These are phyloP conservation scores for Cyclotella kingstonii DNA, from an alignment of 108 stramenopile species.

Conservation along the genomic window DNA sequence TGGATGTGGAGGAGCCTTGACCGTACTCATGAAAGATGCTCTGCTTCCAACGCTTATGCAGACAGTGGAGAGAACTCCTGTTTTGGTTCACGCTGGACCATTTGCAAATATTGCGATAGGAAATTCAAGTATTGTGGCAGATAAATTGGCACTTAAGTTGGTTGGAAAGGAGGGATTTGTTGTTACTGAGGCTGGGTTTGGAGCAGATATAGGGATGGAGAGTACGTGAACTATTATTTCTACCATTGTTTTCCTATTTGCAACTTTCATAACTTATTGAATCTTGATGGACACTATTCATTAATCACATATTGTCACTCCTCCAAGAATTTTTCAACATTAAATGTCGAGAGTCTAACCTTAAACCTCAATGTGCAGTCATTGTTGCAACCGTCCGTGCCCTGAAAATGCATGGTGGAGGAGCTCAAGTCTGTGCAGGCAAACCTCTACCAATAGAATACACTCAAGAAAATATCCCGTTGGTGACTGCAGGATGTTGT, in stretches of 20 bases:
- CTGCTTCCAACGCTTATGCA: conserved; percentile 97
- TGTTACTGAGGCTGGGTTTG: conserved; percentile 98
- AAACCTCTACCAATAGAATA: conserved; percentile 86
- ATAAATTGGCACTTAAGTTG: conserved; percentile 89
- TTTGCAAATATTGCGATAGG: conserved; percentile 98
- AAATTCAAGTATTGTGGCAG: conserved; percentile 95
- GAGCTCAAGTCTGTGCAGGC: conserved; percentile 90
- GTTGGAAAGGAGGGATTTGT: conserved; percentile 93
- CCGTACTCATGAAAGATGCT: conserved; percentile 97
- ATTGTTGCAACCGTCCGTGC: conserved; percentile 99
- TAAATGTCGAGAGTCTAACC: conserved; percentile 90
- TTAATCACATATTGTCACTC: not conserved
- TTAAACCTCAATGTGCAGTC: conserved; percentile 93
- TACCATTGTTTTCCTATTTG: not conserved
- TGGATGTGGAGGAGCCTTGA: conserved; percentile 94
- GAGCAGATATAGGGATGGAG: conserved; percentile 97
- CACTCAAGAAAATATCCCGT: conserved; percentile 69
- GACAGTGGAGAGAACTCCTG: conserved; percentile 95
- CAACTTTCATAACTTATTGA: too few relatives aligned
- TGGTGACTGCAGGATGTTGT: conserved; percentile 78
- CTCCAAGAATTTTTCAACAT: conserved; percentile 94
- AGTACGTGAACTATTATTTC: conserved; percentile 28
- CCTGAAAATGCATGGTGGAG: conserved; percentile 99
- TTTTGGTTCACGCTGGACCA: conserved; percentile 97
- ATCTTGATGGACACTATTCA: not conserved